Conservation (phyloP, 768 basidiomycete species). For the Kwoniella europaea region DNA sequence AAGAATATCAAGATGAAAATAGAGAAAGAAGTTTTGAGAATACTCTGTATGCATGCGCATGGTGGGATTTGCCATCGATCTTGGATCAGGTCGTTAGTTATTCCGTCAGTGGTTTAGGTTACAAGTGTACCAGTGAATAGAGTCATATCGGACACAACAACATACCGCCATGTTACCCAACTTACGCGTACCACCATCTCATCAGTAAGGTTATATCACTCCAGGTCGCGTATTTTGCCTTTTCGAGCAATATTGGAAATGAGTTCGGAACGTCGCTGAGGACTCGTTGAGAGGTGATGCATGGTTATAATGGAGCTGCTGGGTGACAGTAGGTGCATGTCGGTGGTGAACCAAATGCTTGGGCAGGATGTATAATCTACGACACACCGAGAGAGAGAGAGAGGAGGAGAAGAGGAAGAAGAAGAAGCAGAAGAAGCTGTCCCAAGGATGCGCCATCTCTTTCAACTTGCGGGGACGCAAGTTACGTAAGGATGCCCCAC, state of each 20-base stretch:
- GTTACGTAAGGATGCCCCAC: background rate
- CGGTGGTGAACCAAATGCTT: too few species aligned
- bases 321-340: too few species aligned
- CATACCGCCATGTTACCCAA: background rate
- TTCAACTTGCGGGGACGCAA: too few species aligned
- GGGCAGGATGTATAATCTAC: background rate
- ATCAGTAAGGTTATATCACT: constrained; percentile 26
- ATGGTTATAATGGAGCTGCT: too few species aligned
- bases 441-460: too few species aligned
- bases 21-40: constrained; percentile 6
- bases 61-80: background rate
- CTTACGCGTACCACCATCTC: constrained; percentile 3
- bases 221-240: background rate
- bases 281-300: too few species aligned
- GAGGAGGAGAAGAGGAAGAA: background rate
- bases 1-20: background rate
- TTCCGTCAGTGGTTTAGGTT: background rate
- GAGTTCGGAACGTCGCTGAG: too few species aligned
- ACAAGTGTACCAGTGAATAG: background rate
- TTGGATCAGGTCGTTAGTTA: background rate
- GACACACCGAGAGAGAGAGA: background rate
- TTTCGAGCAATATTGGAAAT: background rate
- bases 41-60: too few species aligned
- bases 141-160: constrained; percentile 8
- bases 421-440: background rate